Evolutionary conservation across 78 protist species (phyloP).

Genomic region (Emiliania huxleyi): DNA sequence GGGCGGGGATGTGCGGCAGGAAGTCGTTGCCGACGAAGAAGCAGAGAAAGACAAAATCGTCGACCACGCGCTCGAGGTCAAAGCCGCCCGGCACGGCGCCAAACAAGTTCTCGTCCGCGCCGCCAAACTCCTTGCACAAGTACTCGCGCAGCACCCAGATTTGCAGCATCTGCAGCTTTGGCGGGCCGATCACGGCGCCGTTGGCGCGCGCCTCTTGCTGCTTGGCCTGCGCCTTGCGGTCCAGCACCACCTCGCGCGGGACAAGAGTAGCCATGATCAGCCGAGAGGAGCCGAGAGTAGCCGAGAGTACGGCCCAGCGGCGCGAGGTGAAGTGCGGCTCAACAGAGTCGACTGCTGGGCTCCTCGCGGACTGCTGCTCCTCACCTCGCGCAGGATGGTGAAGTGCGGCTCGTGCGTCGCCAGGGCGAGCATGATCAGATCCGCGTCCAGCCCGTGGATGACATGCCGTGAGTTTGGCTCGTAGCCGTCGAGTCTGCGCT

Average conservation of each 20-base stretch:
- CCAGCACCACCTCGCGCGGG: neutral
- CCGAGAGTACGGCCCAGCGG: neutral
- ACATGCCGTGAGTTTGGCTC: constrained; percentile 75
- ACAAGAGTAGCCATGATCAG: too few species aligned
- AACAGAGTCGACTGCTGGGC: neutral
- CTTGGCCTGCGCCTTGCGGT: neutral
- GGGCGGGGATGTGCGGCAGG: constrained; percentile 94
- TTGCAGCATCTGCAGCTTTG: constrained; percentile 8
- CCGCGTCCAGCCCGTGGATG: constrained; percentile 95
- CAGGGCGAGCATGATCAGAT: constrained; percentile 95
- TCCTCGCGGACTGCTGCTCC: too few species aligned
- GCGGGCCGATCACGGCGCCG: neutral
- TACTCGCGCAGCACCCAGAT: constrained; percentile 68
- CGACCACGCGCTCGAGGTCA: constrained; percentile 90
- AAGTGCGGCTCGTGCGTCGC: constrained; percentile 99
- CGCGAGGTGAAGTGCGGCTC: neutral
- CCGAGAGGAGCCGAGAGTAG: too few species aligned
- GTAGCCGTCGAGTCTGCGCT: constrained; percentile 73
- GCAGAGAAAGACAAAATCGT: constrained; percentile 96
- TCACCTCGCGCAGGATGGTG: constrained; percentile 84
- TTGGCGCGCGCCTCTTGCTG: neutral
- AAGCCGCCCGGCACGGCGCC: neutral
- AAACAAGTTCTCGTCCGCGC: neutral
- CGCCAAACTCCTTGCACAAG: constrained; percentile 47
- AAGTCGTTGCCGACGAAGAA: constrained; percentile 98